Evolutionary conservation across 2,329 filamentous ascomycete genomes (phyloP), one percentile per base, ranked within the genome.

Genomic region (Sporothrix sp.): DNA sequence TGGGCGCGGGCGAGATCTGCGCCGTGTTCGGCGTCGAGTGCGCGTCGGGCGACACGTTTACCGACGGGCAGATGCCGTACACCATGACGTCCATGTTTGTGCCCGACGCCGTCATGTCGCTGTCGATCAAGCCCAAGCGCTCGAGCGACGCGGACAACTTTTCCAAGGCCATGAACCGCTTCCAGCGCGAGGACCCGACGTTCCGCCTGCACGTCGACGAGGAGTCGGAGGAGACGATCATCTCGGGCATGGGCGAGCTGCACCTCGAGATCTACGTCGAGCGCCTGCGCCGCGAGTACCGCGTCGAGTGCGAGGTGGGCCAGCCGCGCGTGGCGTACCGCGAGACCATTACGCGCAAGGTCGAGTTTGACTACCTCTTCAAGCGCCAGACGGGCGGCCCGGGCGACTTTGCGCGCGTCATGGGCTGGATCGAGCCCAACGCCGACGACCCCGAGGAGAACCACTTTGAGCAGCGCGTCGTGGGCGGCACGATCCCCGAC

Each of bases 31-130:
- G 93, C 63, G 87, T 98, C 50, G 93, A 98, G 61, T 98, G 93
- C 66, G 90, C 93, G 32, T 97, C 91, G 38, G 93, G 93, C 61
- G 93, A 98, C 67, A 97, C 91, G 38, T 98, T 98, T 71, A 97
- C 93, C 16, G 93, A 98, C 63, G 93, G 91, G 56, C 79, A 82
- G 59, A 75, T 97, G 33, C 88, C 87, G 42, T 98, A 96, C 73
- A 87, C 84, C 55, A 97, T 98, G 90, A 85, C 87, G 40, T 95
- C 89, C 60, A 98, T 98, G 93, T 91, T 88, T 66, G 91, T 98
- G 39, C 93, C 93, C 8, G 93, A 98, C 65, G 87, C 93, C 27
- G 93, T 98, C 72, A 96, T 98, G 70, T 97, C 91, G 16, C 81
- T 98, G 37, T 96, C 90, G 20, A 97, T 98, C 74, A 89, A 87